phyloP scores from a whole-genome alignment of 108 stramenopile species.

The Skeletonema marinoi region DNA sequence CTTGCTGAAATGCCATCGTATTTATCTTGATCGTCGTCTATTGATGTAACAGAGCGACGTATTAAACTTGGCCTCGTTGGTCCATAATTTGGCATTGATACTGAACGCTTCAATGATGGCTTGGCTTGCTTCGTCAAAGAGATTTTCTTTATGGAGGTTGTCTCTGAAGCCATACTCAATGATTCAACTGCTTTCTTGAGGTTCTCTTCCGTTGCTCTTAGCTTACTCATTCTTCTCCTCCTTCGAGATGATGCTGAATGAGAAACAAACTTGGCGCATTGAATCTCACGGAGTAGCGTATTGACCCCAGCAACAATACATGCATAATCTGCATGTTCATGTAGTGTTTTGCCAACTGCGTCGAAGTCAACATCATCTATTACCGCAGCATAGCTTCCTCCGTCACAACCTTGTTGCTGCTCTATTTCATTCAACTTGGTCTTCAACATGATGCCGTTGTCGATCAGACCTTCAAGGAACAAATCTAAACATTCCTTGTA shows the following conservation, averaged over 20 bases:
- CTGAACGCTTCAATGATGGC: not conserved
- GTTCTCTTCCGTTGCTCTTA: not conserved
- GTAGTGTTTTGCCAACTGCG: not conserved
- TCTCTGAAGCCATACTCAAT: not conserved
- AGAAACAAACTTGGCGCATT: constrained; percentile 15
- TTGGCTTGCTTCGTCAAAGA: not conserved
- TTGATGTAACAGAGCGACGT: constrained; percentile 16
- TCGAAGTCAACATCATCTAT: not conserved
- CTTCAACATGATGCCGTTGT: not conserved
- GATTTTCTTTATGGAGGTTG: not conserved
- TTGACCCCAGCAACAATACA: not conserved
- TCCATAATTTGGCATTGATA: not conserved
- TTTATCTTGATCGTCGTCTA: constrained; percentile 8
- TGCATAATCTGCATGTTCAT: not conserved
- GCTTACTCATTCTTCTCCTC: constrained; percentile 3
- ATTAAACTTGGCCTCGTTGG: not conserved
- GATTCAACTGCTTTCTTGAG: constrained; percentile 20
- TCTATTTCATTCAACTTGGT: constrained; percentile 1
- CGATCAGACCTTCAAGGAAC: constrained; percentile 13
- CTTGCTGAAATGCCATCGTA: not conserved
- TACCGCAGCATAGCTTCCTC: not conserved
- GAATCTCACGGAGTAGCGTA: constrained; percentile 11
- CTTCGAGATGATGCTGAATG: constrained; percentile 26
- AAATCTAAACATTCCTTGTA: constrained; percentile 19
- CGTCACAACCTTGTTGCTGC: not conserved